These are phyloP conservation scores for Fonsecaea erecta DNA, from an alignment of 2,329 filamentous ascomycete genomes.

Conservation along the genomic window DNA sequence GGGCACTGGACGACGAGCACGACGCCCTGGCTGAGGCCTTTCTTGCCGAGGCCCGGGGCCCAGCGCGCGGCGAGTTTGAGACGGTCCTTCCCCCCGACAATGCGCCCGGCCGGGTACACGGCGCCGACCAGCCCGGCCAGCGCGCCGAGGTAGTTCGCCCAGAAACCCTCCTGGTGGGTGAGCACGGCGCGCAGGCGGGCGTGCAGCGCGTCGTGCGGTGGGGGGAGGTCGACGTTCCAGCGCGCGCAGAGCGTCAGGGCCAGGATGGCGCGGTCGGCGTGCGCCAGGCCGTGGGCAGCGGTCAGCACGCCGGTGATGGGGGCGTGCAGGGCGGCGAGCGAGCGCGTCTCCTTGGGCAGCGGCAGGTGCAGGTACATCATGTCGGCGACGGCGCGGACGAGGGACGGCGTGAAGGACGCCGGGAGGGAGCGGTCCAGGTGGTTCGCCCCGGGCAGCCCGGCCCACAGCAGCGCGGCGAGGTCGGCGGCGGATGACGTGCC, in stretches of 20 bases:
- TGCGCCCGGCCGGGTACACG: slow-evolving; percentile 42
- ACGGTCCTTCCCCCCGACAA: slow-evolving; percentile 38
- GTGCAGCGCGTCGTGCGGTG: slow-evolving; percentile 41
- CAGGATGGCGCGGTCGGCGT: slow-evolving; percentile 43
- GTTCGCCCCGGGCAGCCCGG: slow-evolving; percentile 47
- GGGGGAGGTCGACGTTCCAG: slow-evolving; percentile 41
- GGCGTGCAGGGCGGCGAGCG: slow-evolving; percentile 41
- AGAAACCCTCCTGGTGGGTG: slow-evolving; percentile 44
- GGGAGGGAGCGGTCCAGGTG: slow-evolving; percentile 39
- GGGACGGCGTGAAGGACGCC: slow-evolving; percentile 36
- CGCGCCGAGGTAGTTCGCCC: slow-evolving; percentile 42
- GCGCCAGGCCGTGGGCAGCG: slow-evolving; percentile 43
- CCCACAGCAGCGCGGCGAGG: slow-evolving; percentile 56
- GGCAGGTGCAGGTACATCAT: slow-evolving; percentile 42
- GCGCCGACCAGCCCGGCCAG: slow-evolving; percentile 41
- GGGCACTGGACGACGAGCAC: slow-evolving; percentile 36
- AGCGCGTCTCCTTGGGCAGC: slow-evolving; percentile 43
- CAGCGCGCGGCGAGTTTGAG: slow-evolving; percentile 40
- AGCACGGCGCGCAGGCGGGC: slow-evolving; percentile 40
- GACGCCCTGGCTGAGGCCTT: slow-evolving; percentile 41
- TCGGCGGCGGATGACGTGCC: slow-evolving; percentile 51
- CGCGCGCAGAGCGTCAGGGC: slow-evolving; percentile 44
- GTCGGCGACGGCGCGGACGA: slow-evolving; percentile 43
- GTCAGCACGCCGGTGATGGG: slow-evolving; percentile 44
- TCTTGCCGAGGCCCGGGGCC: slow-evolving; percentile 42